Conservation (phyloP, 441 rosid genomes). For the Populus hybrid region DNA sequence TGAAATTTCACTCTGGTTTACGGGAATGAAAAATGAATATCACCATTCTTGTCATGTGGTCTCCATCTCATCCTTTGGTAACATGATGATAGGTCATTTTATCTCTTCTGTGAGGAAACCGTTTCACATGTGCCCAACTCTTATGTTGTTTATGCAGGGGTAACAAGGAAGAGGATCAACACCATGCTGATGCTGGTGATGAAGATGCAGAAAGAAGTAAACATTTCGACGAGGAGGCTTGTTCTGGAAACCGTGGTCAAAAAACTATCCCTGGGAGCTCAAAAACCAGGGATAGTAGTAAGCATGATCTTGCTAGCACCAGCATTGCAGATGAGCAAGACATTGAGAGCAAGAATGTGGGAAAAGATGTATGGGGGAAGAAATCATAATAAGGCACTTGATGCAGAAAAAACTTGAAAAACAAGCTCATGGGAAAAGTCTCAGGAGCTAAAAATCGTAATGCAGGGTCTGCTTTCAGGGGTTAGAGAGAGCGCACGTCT, state of each 20-base stretch:
- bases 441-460: not conserved
- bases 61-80: not conserved
- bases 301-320: conserved; percentile 7
- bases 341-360: conserved; percentile 6
- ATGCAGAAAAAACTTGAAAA: not conserved
- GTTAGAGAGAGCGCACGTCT: not conserved
- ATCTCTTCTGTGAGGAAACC: not conserved
- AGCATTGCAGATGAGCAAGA: conserved; percentile 7
- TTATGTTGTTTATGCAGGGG: conserved; percentile 35
- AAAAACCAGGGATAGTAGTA: conserved; percentile 19
- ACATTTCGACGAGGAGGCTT: conserved; percentile 41
- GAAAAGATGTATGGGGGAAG: conserved; percentile 20
- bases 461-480: not conserved
- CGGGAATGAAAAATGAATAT: not conserved
- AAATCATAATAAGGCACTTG: not conserved
- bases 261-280: conserved; percentile 22
- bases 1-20: not conserved
- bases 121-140: not conserved
- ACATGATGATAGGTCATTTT: not conserved
- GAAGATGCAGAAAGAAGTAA: conserved; percentile 43
- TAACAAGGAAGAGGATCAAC: conserved; percentile 47
- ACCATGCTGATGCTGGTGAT: conserved; percentile 24
- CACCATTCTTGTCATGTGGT: not conserved
- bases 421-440: not conserved
- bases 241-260: conserved; percentile 13